phyloP scores from a whole-genome alignment of 805 yeast genomes.

The Wickerhamiella sorbophila region DNA sequence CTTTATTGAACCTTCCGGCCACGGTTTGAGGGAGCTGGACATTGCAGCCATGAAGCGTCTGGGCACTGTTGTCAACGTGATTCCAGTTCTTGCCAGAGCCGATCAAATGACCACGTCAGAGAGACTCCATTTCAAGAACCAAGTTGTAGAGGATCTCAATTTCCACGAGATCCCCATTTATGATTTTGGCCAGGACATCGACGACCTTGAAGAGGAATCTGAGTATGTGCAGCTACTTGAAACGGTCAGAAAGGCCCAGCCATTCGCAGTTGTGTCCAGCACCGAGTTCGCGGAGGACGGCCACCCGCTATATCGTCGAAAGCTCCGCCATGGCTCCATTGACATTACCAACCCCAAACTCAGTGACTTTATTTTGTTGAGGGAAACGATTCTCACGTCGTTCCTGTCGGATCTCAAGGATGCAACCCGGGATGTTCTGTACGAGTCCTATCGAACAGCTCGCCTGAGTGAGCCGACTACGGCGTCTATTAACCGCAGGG shows the following conservation, averaged over 20 bases:
- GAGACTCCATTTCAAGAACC: slow-evolving; percentile 36
- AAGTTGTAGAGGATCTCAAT: slow-evolving; percentile 43
- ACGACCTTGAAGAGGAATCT: slow-evolving; percentile 32
- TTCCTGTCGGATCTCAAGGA: slow-evolving; percentile 76
- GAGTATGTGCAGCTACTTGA: slow-evolving; percentile 16
- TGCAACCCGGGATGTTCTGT: slow-evolving; percentile 60
- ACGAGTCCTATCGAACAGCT: slow-evolving; percentile 45
- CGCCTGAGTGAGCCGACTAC: slow-evolving; percentile 11
- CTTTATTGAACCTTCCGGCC: slow-evolving; percentile 47
- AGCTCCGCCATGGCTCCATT: slow-evolving; percentile 80
- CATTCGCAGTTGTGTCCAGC: slow-evolving; percentile 52
- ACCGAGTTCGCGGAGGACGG: slow-evolving; percentile 56
- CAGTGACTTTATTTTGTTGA: slow-evolving; percentile 71
- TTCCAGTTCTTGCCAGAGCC: slow-evolving; percentile 71
- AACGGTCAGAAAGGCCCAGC: slow-evolving; percentile 41
- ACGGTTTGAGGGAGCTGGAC: slow-evolving; percentile 53
- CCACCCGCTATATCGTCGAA: slow-evolving; percentile 54
- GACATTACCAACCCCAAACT: slow-evolving; percentile 79
- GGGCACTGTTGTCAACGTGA: slow-evolving; percentile 59
- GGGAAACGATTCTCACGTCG: slow-evolving; percentile 66
- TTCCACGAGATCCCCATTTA: slow-evolving; percentile 51
- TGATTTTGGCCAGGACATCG: slow-evolving; percentile 63
- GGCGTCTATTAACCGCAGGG: slow-evolving; percentile 5
- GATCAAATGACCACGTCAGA: slow-evolving; percentile 65
- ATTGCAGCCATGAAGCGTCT: slow-evolving; percentile 57